Percentiles rank a stretch among this genome's conserved stretches.
These are phyloP conservation scores for Talaromyces trachyspermus DNA, from an alignment of 495 filamentous ascomycete genomes.

Conservation along the genomic window DNA sequence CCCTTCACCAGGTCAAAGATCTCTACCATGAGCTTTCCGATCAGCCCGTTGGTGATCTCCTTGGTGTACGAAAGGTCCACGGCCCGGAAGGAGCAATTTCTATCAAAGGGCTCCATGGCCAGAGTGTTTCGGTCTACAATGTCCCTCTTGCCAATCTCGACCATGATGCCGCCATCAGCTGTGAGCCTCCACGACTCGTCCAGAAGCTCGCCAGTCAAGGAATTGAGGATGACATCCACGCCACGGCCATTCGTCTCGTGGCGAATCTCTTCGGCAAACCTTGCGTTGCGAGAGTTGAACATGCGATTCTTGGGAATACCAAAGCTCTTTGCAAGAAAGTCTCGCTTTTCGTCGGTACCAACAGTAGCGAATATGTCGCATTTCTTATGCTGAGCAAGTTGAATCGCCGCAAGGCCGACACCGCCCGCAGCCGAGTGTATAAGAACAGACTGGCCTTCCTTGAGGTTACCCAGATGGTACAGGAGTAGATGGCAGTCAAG, in stretches of 20 bases:
- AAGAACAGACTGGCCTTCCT: conserved; percentile 21
- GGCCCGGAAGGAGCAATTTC: conserved; percentile 31
- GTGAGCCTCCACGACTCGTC: conserved; percentile 23
- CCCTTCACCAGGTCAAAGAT: conserved; percentile 7
- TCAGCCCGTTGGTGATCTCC: conserved; percentile 26
- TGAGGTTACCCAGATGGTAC: conserved; percentile 17
- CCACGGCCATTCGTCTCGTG: conserved; percentile 34
- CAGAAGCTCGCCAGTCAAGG: conserved; percentile 26
- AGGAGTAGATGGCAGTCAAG: conserved; percentile 29
- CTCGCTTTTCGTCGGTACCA: conserved; percentile 26
- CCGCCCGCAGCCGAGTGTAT: conserved; percentile 34
- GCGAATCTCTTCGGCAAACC: conserved; percentile 33
- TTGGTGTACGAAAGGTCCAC: conserved; percentile 32
- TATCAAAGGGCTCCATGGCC: conserved; percentile 28
- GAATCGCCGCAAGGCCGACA: conserved; percentile 27
- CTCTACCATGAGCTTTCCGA: conserved; percentile 17
- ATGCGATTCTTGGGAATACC: conserved; percentile 34
- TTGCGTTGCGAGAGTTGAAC: conserved; percentile 33
- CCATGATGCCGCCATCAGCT: conserved; percentile 22
- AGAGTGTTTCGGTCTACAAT: conserved; percentile 20
- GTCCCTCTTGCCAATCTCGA: conserved; percentile 29
- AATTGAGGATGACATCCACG: conserved; percentile 41
- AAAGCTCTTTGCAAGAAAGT: conserved; percentile 20
- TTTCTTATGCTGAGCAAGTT: conserved; percentile 13
- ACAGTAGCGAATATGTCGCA: conserved; percentile 27